Evolutionary conservation across 1,139 yeast genomes (phyloP).

Genomic region (Lodderomyces beijingensis): DNA sequence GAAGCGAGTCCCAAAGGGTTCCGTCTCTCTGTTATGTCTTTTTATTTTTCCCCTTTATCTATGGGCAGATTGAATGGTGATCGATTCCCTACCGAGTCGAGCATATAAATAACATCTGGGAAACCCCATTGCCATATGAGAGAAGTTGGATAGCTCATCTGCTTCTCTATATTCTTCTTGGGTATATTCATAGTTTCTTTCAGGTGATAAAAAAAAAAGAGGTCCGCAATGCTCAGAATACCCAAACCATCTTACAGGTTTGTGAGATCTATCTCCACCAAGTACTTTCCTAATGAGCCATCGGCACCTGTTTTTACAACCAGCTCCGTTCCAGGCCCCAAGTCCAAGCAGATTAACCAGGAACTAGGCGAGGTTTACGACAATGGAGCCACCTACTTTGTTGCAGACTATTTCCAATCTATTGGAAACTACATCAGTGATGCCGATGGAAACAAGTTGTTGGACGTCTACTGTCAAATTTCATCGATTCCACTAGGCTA

Average conservation of each 20-base stretch:
- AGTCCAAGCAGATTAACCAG: conserved; percentile 40
- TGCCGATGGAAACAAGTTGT: conserved; percentile 60
- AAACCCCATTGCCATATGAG: too few species aligned
- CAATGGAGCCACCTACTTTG: conserved; percentile 64
- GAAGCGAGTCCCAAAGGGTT: too few species aligned
- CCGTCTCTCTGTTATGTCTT: conserved; percentile 2
- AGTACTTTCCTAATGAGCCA: conserved; percentile 52
- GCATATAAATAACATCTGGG: too few species aligned
- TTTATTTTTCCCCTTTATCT: neutral
- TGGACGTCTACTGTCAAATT: conserved; percentile 70
- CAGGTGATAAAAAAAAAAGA: neutral
- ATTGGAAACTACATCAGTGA: conserved; percentile 69
- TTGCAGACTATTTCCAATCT: conserved; percentile 62
- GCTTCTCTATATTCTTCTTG: neutral
- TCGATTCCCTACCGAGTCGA: too few species aligned
- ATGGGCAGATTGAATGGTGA: too few species aligned
- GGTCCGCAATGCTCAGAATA: conserved; percentile 9
- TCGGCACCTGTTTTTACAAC: conserved; percentile 44
- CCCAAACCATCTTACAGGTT: conserved; percentile 3
- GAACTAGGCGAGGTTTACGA: conserved; percentile 57
- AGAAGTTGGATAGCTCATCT: too few species aligned
- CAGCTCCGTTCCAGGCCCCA: conserved; percentile 58
- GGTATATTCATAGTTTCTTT: neutral
- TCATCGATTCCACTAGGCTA: conserved; percentile 73
- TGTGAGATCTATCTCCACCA: conserved; percentile 12